Evolutionary conservation across 2,329 filamentous ascomycete species (phyloP), one percentile per base, ranked within the genome.

Genomic region (Aspergillus neotritici): DNA sequence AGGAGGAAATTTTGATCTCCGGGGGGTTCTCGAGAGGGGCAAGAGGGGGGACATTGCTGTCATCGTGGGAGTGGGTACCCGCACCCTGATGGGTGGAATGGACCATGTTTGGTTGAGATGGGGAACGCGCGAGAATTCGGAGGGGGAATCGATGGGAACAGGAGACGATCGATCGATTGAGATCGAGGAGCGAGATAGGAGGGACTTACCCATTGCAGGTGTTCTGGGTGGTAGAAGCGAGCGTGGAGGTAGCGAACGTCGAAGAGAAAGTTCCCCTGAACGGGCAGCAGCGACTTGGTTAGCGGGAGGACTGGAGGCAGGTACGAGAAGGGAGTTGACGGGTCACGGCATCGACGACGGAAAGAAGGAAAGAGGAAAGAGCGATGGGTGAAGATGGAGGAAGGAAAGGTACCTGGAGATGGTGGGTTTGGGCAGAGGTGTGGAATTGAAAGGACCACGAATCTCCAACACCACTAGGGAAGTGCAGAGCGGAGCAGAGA

Each of bases 141-240:
- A 15, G 32, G n/a, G 28, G 2, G 13, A 11, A 11, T 25, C 4
- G 28, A 28, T 14, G 15, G 21, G 37, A 31, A 28, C 33, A 41
- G 30, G 21, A 31, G 14, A 47, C 37, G 39, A 44, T 43, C 43
- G 46, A 41, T 41, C 34, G 41, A 34, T 30, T 31, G 35, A 30
- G 44, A 25, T 8, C 40, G 36, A 44, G 43, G 41, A 39, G 38
- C 31, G 33, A 38, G 42, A 44, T 40, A 41, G 50, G 49, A 46
- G 32, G 41, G 52, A 60, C 65, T 66, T 68, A 68, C 65, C 65
- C 65, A 68, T 68, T 60, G 50, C 55, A 55, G 55, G 52, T 55
- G 50, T 51, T 40, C 49, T 42, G 41, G 47, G 40, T 41, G 30
- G 13, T 52, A 39, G 49, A 52, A 58, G 54, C 55, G 55, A 58